Conservation (phyloP, 495 filamentous ascomycete species). For the Daldinia childiae region DNA sequence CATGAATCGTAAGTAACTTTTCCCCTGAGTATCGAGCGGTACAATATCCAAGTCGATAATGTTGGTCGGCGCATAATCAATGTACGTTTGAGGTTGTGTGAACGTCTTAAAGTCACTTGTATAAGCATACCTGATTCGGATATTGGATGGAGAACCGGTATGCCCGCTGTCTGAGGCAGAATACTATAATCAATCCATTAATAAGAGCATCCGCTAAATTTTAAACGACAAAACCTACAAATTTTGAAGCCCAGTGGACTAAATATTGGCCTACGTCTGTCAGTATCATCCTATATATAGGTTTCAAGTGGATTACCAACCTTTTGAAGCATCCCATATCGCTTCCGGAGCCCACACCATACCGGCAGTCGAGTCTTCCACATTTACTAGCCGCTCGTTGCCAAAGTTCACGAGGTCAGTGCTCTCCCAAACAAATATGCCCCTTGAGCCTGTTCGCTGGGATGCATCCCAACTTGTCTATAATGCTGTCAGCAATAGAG, state of each 20-base stretch:
- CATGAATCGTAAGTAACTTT: slow-evolving; percentile 59
- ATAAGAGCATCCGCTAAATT: neutral
- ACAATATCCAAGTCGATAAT: slow-evolving; percentile 58
- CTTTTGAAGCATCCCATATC: slow-evolving; percentile 60
- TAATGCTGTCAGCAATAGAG: slow-evolving; percentile 10
- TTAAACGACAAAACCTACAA: slow-evolving; percentile 46
- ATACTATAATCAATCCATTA: slow-evolving; percentile 47
- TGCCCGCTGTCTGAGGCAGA: slow-evolving; percentile 51
- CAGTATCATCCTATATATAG: slow-evolving; percentile 1
- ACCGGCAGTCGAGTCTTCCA: slow-evolving; percentile 60
- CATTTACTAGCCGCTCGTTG: slow-evolving; percentile 58
- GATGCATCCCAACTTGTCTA: slow-evolving; percentile 63
- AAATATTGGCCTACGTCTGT: slow-evolving; percentile 54
- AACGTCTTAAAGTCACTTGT: slow-evolving; percentile 57
- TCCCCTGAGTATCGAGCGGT: slow-evolving; percentile 45
- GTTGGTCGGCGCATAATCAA: slow-evolving; percentile 56
- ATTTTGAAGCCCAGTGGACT: slow-evolving; percentile 64
- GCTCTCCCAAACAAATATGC: slow-evolving; percentile 65
- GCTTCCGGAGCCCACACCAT: slow-evolving; percentile 68
- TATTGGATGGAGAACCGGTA: slow-evolving; percentile 53
- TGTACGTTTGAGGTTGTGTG: slow-evolving; percentile 52
- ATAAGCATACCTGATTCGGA: slow-evolving; percentile 56
- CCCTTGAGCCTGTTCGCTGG: slow-evolving; percentile 57
- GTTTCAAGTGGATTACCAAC: slow-evolving; percentile 20
- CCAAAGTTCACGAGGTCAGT: slow-evolving; percentile 60